Evolutionary conservation across 306 rosid genomes (phyloP).

Genomic region (Cucurbita maxima): DNA sequence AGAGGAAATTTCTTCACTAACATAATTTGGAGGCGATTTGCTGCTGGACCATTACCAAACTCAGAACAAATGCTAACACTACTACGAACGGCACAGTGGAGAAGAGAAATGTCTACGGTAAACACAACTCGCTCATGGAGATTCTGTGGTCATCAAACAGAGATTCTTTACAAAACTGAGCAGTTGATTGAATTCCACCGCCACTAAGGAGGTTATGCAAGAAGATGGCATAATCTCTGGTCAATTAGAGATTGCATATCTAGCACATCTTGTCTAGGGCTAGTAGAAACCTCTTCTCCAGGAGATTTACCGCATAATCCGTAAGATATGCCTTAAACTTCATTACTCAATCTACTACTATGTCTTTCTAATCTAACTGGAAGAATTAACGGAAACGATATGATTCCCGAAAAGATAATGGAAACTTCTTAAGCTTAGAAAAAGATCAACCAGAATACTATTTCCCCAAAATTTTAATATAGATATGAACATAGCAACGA

Average conservation of each 20-base stretch:
- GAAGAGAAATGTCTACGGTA: constrained; percentile 62
- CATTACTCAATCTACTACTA: constrained; percentile 25
- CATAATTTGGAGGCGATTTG: constrained; percentile 64
- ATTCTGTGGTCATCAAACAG: constrained; percentile 71
- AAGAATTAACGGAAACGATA: neutral
- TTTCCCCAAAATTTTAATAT: neutral
- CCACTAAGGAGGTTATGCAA: constrained; percentile 88
- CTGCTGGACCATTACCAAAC: constrained; percentile 28
- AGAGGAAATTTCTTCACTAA: constrained; percentile 66
- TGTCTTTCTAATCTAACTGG: neutral
- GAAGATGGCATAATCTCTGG: constrained; percentile 60
- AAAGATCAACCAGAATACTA: neutral
- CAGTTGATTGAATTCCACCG: constrained; percentile 70
- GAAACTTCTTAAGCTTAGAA: neutral
- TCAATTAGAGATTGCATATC: constrained; percentile 55
- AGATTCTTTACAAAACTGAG: constrained; percentile 64
- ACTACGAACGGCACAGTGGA: constrained; percentile 82
- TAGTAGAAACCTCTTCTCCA: constrained; percentile 71
- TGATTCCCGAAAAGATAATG: neutral
- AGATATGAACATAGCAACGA: neutral
- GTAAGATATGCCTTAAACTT: constrained; percentile 82
- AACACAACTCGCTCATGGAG: constrained; percentile 78
- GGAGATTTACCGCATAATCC: constrained; percentile 51
- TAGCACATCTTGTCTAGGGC: constrained; percentile 72
- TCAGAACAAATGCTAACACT: constrained; percentile 61